These are phyloP conservation scores for Adansonia grandidieri DNA, from an alignment of 441 rosid species.

Conservation along the genomic window DNA sequence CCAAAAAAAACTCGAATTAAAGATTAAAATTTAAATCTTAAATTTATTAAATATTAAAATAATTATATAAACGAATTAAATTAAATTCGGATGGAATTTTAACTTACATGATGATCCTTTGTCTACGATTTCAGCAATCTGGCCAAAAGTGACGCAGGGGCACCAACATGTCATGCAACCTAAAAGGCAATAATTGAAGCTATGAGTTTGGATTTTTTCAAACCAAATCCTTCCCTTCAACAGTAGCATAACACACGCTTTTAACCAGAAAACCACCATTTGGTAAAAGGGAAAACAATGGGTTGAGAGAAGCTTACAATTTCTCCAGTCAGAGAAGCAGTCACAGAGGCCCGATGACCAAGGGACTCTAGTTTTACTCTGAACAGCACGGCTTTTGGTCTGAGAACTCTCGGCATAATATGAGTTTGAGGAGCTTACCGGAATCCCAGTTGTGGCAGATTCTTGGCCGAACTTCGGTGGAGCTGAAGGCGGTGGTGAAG, in stretches of 20 bases:
- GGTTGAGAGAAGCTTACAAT: slow-evolving; percentile 28
- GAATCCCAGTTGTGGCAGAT: slow-evolving; percentile 17
- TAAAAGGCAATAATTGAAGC: slow-evolving; percentile 3
- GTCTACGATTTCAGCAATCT: slow-evolving; percentile 68
- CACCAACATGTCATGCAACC: slow-evolving; percentile 76
- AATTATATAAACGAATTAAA: no score
- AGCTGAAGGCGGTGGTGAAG: neutral
- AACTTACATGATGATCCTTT: slow-evolving; percentile 42
- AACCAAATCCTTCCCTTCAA: neutral
- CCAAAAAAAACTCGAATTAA: no score
- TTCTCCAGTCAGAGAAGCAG: slow-evolving; percentile 42
- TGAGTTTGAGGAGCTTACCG: slow-evolving; percentile 14
- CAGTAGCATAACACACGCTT: no score
- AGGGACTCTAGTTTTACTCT: slow-evolving; percentile 25
- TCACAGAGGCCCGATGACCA: slow-evolving; percentile 51
- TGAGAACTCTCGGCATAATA: slow-evolving; percentile 19
- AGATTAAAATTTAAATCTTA: no score
- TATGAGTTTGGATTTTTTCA: neutral
- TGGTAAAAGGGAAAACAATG: neutral
- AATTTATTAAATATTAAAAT: no score
- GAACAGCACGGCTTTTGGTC: neutral
- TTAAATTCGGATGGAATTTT: no score
- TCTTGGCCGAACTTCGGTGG: neutral
- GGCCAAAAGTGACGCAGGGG: slow-evolving; percentile 76
- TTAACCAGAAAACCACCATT: neutral